Base-by-base conservation (phyloP, 176 grass and related monocot genomes). In the Carex littledalei region DNA sequence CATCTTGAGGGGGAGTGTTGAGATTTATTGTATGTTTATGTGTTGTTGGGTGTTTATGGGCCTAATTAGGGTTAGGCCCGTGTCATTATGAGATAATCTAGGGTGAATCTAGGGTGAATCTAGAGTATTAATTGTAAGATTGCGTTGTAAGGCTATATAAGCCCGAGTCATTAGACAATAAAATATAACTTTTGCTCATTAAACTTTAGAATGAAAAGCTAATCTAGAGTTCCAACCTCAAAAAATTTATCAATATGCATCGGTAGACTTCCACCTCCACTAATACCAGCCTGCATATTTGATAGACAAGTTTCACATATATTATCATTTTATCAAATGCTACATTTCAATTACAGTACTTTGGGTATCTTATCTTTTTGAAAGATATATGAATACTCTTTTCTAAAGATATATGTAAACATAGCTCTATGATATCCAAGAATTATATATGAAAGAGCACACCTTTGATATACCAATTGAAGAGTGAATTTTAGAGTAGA, bases 381-480 rank as follows among this genome's bases (percentile, higher is more conserved):
- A 83, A 26, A 67, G n/a, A 80, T 47, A 47, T 29, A 65, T 81
- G 32, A 55, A 55, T 29, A 74, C 20, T 75, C 21, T 15, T 20
- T 55, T 9, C 26, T 49, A 47, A 73, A 29, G 2, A 16, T 21
- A 47, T 45, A 55, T 56, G 84, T 83, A 79, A 88, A 2, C 31
- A 10, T 81, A 86, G 45, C 26, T 84, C 3, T 20, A 10, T 72
- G 14, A 50, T 56, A 0, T 11, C 16, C 0, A 66, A 79, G 18
- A 53, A 53, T 60, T 60, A 17, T 60, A 5, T 29, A 62, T 14
- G 26, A 82, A 43, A 68, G 62, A 94, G 34, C 78, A 47, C 86
- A 98, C 95, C 95, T 98, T 95, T 7, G 92, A 94, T 89, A 98
- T 94, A 81, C 93, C 95, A 6, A 98, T 84, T 60, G 93, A 68